Evolutionary conservation across 2,329 filamentous ascomycete species (phyloP), one percentile per base, ranked within the genome.

Genomic region (Calycina herbarum): DNA sequence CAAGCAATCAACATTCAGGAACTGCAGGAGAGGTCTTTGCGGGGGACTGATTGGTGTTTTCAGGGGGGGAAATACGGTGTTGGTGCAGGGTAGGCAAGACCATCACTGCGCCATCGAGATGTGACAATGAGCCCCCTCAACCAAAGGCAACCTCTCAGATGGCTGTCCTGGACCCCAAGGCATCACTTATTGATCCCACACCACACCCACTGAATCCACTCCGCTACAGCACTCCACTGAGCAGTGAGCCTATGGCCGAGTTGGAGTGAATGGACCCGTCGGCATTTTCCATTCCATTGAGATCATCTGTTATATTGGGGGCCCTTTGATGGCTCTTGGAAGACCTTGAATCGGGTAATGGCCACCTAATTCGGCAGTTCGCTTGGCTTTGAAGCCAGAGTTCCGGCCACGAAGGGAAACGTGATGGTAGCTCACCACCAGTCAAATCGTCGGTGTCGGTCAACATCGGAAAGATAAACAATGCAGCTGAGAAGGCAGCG

Each of bases 81-180:
- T 10, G 27, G 54, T 57, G 27, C 56, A 57, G 56, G 54, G 54
- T 24, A 48, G 42, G 17, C 6, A 17, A 8, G 24, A n/a, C 56
- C 27, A 57, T 57, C 56, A 57, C 56, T 35, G 56, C 56, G 56
- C 56, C 56, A 57, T 57, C 27, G 48, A 54, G 48, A 54, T 54
- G 48, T 54, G 48, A 54, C 24, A 27, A 27, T 54, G n/a, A 48
- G 17, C 20, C 20, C 45, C 45, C 45, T 20, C 10, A 8, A 24
- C n/a, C n/a, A 51, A 24, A 54, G 11, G 8, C 48, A 54, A 24
- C 48, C 48, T 54, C 8, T 54, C 6, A 54, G 27, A 24, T 4
- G 48, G 8, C 48, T 13, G 48, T 11, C 48, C 48, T 54, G 48
- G 48, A 54, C 48, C 48, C 48, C 48, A 54, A 54, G 48, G 48